Base-by-base conservation (phyloP, 2,329 filamentous ascomycete species). In the Pseudohalonectria lignicola region DNA sequence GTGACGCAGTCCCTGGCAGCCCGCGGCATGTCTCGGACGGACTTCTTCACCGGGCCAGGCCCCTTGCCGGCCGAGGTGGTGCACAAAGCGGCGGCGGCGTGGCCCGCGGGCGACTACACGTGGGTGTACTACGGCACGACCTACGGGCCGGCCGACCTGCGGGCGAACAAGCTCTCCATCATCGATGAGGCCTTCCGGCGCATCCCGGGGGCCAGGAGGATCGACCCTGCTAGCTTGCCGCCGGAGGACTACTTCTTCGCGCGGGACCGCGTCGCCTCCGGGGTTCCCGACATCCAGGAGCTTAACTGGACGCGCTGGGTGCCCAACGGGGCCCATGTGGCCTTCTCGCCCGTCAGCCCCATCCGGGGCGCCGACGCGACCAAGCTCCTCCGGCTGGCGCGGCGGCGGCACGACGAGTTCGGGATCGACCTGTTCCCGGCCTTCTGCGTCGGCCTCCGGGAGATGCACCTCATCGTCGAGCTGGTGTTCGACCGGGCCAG, bases 331-430 rank as follows among this genome's bases (percentile, higher is more conserved):
- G 54, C 57, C 2, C 63, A 66, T 41, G 50, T 66, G 10, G 59
- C 55, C 6, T 65, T 66, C 48, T 62, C 59, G 21, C 63, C 63
- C n/a, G 59, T 68, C n/a, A 59, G 54, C 23, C 60, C 60, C 8
- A 63, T 67, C 41, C 54, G 55, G 13, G 62, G 61, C 4, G 44
- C 49, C 2, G 64, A 67, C 38, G 65, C 63, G 4, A 54, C 49
- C 12, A 51, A 45, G 35, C 50, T 65, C 37, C 65, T 57, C 42
- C 49, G 48, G 11, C 45, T 60, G 5, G 59, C 58, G 11, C 53
- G 55, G 40, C 38, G 41, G 32, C 45, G 53, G 17, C 57, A 58
- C 40, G 48, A 51, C 16, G 47, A 59, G 41, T 52, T 54, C 34
- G 58, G 56, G 8, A 52, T 64, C 23, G 62, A 65, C 43, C 53